Evolutionary conservation across 148 eudicot genomes (phyloP).

Genomic region (Vaccinium macrocarpon): DNA sequence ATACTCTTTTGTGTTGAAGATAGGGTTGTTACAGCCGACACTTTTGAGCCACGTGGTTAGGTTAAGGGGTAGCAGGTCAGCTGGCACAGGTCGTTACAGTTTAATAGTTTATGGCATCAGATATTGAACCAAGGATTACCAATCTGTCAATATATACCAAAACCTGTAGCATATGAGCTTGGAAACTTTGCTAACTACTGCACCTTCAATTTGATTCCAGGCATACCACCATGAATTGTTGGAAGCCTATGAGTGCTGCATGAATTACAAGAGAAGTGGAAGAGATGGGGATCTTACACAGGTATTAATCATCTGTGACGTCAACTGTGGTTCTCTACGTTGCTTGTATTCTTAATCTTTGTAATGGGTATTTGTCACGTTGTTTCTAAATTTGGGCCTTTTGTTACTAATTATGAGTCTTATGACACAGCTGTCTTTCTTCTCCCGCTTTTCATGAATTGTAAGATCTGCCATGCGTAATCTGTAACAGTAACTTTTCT

Average conservation of each 20-base stretch:
- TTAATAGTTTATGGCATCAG: not conserved
- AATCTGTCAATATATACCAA: not conserved
- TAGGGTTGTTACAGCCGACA: too few relatives aligned
- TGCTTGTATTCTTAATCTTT: not conserved
- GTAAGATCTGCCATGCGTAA: not conserved
- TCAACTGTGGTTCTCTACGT: not conserved
- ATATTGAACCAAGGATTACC: not conserved
- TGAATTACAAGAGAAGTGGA: constrained; percentile 81
- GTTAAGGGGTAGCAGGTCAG: too few relatives aligned
- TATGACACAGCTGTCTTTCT: not conserved
- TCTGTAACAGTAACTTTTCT: not conserved
- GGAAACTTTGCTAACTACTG: not conserved
- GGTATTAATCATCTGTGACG: constrained; percentile 37
- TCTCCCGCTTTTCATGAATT: not conserved
- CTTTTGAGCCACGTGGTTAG: too few relatives aligned
- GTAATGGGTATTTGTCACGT: not conserved
- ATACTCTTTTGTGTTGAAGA: too few relatives aligned
- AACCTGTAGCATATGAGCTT: not conserved
- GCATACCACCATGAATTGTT: constrained; percentile 78
- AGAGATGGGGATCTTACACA: constrained; percentile 95
- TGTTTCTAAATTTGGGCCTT: not conserved
- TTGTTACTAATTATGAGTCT: not conserved
- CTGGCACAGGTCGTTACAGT: too few relatives aligned
- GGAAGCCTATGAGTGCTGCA: constrained; percentile 95
- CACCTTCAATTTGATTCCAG: constrained; percentile 36